phyloP scores from a whole-genome alignment of 345 rosid species.

The Citrus mangshanensis region DNA sequence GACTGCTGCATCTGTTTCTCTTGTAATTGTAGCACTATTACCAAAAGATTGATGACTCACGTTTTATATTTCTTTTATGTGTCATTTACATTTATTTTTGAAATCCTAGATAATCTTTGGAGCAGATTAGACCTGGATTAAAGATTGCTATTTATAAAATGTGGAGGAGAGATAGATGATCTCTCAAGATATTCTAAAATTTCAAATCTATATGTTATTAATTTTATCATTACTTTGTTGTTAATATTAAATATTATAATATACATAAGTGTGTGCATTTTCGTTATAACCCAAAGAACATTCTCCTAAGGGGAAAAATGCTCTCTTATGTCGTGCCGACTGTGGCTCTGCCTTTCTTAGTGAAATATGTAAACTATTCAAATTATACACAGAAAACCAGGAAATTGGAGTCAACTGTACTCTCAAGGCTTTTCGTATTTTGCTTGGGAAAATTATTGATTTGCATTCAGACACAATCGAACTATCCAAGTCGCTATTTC shows the following conservation, averaged over 20 bases:
- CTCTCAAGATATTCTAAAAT: background rate
- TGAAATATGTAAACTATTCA: background rate
- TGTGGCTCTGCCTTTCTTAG: background rate
- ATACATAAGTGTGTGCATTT: background rate
- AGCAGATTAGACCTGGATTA: background rate
- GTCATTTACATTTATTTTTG: background rate
- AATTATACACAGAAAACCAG: background rate
- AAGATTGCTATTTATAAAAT: background rate
- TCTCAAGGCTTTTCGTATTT: background rate
- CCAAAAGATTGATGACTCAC: background rate
- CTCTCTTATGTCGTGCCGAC: background rate
- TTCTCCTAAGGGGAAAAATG: background rate
- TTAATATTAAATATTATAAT: background rate
- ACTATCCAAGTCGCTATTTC: background rate
- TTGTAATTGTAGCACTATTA: slow-evolving; percentile 1
- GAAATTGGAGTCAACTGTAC: background rate
- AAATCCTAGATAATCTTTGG: background rate
- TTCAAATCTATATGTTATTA: background rate
- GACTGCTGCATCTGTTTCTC: slow-evolving; percentile 4
- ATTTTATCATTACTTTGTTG: background rate
- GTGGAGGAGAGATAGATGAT: background rate
- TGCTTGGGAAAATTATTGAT: background rate
- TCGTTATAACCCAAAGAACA: background rate
- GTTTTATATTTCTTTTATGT: background rate
- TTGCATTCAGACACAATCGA: background rate